These are phyloP conservation scores for Auriscalpium orientale DNA, from an alignment of 768 basidiomycete genomes.

Conservation along the genomic window DNA sequence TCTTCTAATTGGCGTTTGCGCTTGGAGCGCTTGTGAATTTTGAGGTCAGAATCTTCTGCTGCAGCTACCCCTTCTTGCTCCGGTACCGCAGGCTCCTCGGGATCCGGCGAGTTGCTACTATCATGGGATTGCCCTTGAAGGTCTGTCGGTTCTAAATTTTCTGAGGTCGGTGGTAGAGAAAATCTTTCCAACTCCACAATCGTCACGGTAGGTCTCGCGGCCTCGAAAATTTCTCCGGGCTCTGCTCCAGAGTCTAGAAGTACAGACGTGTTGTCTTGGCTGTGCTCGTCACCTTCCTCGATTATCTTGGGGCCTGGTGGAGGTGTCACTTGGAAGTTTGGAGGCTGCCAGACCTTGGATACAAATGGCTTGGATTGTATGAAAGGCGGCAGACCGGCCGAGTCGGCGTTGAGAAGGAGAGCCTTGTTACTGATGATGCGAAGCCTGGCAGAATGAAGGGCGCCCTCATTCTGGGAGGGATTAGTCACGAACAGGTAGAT, in stretches of 20 bases:
- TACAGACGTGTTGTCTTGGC: not conserved
- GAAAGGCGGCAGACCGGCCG: constrained; percentile 58
- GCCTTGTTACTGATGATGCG: constrained; percentile 69
- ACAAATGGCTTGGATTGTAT: constrained; percentile 68
- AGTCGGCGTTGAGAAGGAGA: constrained; percentile 46
- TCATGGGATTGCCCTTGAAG: not conserved
- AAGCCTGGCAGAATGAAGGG: constrained; percentile 59
- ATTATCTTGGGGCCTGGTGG: constrained; percentile 6
- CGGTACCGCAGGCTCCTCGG: not conserved
- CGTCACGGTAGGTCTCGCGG: not conserved
- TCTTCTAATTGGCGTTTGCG: constrained; percentile 38
- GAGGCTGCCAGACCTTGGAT: constrained; percentile 59
- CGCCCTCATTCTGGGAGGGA: constrained; percentile 57
- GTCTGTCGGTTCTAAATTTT: not conserved
- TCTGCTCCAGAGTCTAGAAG: not conserved
- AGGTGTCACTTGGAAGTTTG: constrained; percentile 28
- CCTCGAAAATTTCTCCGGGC: not conserved
- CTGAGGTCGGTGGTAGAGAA: not conserved
- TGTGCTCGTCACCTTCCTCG: not conserved
- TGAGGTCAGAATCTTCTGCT: not conserved
- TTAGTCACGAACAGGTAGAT: constrained; percentile 67
- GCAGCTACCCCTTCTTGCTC: not conserved
- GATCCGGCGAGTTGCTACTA: not conserved
- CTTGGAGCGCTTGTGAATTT: constrained; percentile 19
- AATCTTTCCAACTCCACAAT: constrained; percentile 2